A percentile compares a stretch with the other conserved stretches of the same genome.
Evolutionary conservation across 352 stramenopile genomes (phyloP).

Genomic region (Pythium grandisporangium): DNA sequence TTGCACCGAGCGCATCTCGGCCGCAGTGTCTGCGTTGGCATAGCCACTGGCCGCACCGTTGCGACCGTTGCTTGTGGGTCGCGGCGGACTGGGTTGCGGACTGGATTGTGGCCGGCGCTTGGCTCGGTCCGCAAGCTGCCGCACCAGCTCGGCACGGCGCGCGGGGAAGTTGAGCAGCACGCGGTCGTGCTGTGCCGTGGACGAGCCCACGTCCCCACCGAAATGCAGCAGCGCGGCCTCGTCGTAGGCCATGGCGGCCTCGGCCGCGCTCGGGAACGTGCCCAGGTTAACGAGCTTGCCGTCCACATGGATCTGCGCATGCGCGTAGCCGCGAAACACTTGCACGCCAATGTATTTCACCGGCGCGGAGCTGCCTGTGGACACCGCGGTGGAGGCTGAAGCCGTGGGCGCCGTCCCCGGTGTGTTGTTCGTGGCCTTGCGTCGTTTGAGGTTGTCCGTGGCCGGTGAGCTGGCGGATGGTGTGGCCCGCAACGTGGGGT

Average conservation of each 20-base stretch:
- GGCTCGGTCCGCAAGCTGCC: conserved; percentile 55
- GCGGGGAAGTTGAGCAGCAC: conserved; percentile 74
- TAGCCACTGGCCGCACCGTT: not conserved
- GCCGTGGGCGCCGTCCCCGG: no score
- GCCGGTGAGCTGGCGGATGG: no score
- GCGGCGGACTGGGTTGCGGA: no score
- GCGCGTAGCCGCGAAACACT: conserved; percentile 58
- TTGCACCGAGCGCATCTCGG: conserved; percentile 32
- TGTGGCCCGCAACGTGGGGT: no score
- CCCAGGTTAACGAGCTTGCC: conserved; percentile 69
- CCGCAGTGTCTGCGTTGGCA: not conserved
- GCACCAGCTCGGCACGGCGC: conserved; percentile 39
- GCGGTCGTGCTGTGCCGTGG: conserved; percentile 26
- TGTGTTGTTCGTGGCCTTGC: conserved; percentile 12
- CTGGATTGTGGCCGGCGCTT: no score
- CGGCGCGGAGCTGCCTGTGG: not conserved
- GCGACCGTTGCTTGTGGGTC: conserved; percentile 24
- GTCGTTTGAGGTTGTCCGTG: conserved; percentile 15
- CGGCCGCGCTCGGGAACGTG: conserved; percentile 52
- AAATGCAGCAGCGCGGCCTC: conserved; percentile 73
- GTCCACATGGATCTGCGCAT: conserved; percentile 75
- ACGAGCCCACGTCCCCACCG: conserved; percentile 30
- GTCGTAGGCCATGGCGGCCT: conserved; percentile 76
- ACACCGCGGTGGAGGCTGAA: no score
- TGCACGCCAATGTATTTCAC: conserved; percentile 63